phyloP scores from a whole-genome alignment of 495 filamentous ascomycete genomes.

The Penicillium diatomitis region DNA sequence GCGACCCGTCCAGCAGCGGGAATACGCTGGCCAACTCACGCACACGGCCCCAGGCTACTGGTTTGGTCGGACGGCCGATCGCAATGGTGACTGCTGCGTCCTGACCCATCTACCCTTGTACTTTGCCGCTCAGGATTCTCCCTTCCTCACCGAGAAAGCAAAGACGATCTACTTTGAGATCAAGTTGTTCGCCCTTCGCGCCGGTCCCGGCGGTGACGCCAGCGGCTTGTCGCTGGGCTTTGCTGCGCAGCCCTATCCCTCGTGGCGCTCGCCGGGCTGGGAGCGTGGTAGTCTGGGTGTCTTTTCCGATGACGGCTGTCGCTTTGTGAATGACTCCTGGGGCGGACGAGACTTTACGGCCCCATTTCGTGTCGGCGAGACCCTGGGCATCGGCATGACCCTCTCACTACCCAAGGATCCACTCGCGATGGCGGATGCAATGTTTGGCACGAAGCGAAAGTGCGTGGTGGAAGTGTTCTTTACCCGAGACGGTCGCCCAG shows the following conservation, averaged over 20 bases:
- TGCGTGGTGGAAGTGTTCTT: constrained; percentile 62
- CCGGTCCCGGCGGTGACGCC: constrained; percentile 33
- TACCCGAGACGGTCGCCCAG: constrained; percentile 57
- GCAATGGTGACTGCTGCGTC: constrained; percentile 38
- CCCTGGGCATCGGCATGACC: constrained; percentile 61
- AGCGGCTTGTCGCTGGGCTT: constrained; percentile 70
- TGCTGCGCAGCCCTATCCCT: constrained; percentile 71
- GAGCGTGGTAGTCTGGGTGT: constrained; percentile 77
- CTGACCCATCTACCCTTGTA: constrained; percentile 69
- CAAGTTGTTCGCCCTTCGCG: constrained; percentile 39
- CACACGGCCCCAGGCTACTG: constrained; percentile 28
- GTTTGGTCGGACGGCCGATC: constrained; percentile 33
- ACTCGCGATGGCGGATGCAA: constrained; percentile 6
- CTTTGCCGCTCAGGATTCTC: constrained; percentile 57
- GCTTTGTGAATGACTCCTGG: constrained; percentile 77
- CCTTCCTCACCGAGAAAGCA: constrained; percentile 41
- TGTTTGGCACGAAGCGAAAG: constrained; percentile 8
- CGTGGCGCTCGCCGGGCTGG: constrained; percentile 86
- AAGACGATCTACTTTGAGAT: constrained; percentile 79
- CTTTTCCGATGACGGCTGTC: constrained; percentile 83
- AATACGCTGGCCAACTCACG: constrained; percentile 38
- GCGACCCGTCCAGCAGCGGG: constrained; percentile 33
- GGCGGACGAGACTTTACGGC: constrained; percentile 70
- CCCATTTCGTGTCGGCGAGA: constrained; percentile 44
- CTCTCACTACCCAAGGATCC: constrained; percentile 34